Base-by-base conservation (phyloP, 108 stramenopile species). In the Skeletonema menzelii region DNA sequence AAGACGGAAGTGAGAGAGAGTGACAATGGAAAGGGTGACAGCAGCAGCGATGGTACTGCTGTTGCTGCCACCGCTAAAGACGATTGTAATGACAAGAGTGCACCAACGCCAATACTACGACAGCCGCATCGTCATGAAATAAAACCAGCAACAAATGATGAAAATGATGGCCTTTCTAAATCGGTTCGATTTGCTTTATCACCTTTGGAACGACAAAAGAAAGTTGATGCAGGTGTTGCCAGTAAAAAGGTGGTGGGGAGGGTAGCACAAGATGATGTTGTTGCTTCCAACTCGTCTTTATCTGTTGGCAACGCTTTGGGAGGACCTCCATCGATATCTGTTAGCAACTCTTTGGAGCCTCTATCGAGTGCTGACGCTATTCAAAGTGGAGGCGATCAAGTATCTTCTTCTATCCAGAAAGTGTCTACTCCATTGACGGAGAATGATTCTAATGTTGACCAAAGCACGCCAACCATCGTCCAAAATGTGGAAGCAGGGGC, bases 171-270 rank as follows among this genome's bases (percentile, higher is more conserved):
- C 24, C 49, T 24, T 22, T 24, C 49, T 22, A 61, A 70, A 70
- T 27, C 28, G n/a, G 69, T 70, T 0, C 38, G 69, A 7, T 70
- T 70, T 61, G 38, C 46, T 46, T 42, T 60, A 19, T 53, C 30
- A 19, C 46, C 28, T 1, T 31, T 53, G 56, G 27, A 58, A 53
- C 49, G 49, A 53, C 5, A 53, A 53, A 53, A 53, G 49, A 53
- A 53, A 5, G 8, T 22, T 38, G 69, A 35, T 27, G 69, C 0
- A 24, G 56, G 13, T 56, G 17, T 19, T 60, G 37, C 40, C 30
- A 53, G 4, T 8, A 53, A 24, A 22, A 53, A 53, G 49, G 22
- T 8, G 49, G 49, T 53, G 20, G 10, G 20, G 8, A 53, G 49
- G 22, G 49, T 22, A 42, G 40, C 15, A n/a, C 40, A 42, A n/a